Evolutionary conservation across 768 basidiomycete genomes (phyloP).

Genomic region (Naganishia antarctica): DNA sequence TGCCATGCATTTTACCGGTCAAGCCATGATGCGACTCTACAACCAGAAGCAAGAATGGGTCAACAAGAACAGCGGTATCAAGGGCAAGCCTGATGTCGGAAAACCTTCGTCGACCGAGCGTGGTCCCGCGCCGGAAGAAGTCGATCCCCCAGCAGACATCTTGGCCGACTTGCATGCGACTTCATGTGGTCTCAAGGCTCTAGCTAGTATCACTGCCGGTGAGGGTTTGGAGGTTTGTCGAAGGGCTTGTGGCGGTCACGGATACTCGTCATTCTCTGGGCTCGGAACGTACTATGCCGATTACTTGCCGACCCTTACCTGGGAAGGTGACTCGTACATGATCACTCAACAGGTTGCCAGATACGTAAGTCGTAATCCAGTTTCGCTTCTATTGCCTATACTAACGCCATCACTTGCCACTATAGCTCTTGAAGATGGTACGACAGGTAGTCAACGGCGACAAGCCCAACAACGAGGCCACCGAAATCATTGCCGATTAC

Average conservation of each 20-base stretch:
- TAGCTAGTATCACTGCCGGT: slow-evolving; percentile 37
- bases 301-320: slow-evolving; percentile 29
- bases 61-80: slow-evolving; percentile 33
- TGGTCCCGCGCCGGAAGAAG: slow-evolving; percentile 24
- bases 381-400: background rate
- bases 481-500: slow-evolving; percentile 21
- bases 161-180: slow-evolving; percentile 41
- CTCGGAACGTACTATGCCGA: slow-evolving; percentile 35
- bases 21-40: slow-evolving; percentile 24
- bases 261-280: slow-evolving; percentile 37
- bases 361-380: background rate
- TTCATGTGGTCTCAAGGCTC: slow-evolving; percentile 37
- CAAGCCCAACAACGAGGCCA: slow-evolving; percentile 24
- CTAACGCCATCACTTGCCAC: background rate
- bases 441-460: slow-evolving; percentile 19
- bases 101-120: slow-evolving; percentile 31
- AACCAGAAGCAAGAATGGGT: slow-evolving; percentile 27
- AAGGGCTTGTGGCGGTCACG: slow-evolving; percentile 43
- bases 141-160: slow-evolving; percentile 12
- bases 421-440: slow-evolving; percentile 20
- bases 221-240: slow-evolving; percentile 40
- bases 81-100: slow-evolving; percentile 31
- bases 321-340: slow-evolving; percentile 29
- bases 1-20: slow-evolving; percentile 32
- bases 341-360: slow-evolving; percentile 26